phyloP scores from a whole-genome alignment of 225 moss, liverwort and hornwort species.

The Thuidium tamariscinum region DNA sequence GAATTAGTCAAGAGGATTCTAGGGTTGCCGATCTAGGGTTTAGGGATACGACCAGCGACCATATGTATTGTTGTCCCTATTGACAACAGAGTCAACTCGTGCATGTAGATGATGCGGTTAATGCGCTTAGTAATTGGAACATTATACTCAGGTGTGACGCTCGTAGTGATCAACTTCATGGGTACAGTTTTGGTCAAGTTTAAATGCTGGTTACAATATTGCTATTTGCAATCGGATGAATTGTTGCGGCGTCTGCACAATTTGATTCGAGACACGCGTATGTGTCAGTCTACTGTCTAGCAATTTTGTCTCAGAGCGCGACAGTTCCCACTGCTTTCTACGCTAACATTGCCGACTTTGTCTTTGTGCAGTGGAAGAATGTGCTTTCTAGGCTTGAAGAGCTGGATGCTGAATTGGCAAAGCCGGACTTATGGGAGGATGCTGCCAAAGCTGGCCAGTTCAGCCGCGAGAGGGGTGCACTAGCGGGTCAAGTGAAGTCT shows the following conservation, averaged over 20 bases:
- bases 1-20: not conserved
- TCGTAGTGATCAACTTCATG: not conserved
- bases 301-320: not conserved
- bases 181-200: not conserved
- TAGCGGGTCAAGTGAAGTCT: constrained; percentile 61
- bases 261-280: not conserved
- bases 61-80: not conserved
- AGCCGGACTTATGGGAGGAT: constrained; percentile 73
- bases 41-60: not conserved
- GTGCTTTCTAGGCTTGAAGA: constrained; percentile 57
- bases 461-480: constrained; percentile 76
- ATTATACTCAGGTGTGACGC: not conserved
- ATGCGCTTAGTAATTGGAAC: not conserved
- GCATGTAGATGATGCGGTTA: not conserved
- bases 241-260: not conserved
- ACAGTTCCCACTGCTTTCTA: not conserved
- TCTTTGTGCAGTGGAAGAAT: constrained; percentile 53
- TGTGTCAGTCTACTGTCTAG: not conserved
- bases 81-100: not conserved
- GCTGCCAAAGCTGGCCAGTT: constrained; percentile 58
- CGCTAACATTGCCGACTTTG: not conserved
- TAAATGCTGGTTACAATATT: not conserved
- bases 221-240: not conserved
- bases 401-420: constrained; percentile 62
- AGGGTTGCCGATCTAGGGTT: not conserved